These are phyloP conservation scores for Colletotrichum somersetense DNA, from an alignment of 2,329 filamentous ascomycete species.

Conservation along the genomic window DNA sequence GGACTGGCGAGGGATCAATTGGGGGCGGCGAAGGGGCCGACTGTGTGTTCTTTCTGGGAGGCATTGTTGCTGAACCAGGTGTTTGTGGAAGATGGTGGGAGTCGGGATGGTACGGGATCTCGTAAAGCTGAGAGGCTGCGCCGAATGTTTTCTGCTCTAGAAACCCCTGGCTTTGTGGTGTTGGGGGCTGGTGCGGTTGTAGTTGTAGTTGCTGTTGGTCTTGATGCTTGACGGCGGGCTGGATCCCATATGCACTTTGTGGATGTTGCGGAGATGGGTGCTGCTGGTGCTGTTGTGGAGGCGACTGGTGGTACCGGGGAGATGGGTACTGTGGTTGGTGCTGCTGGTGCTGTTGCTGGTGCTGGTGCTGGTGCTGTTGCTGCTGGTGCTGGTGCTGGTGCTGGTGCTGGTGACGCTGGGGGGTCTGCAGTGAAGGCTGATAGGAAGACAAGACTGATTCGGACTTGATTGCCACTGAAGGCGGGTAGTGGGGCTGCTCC, in stretches of 20 bases:
- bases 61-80: slow-evolving; percentile 49
- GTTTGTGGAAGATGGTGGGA: slow-evolving; percentile 41
- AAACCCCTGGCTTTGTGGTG: slow-evolving; percentile 34
- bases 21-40: slow-evolving; percentile 54
- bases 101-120: slow-evolving; percentile 32
- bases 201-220: slow-evolving; percentile 6
- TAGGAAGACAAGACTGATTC: slow-evolving; percentile 32
- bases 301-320: slow-evolving; percentile 43
- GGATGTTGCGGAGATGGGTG: slow-evolving; percentile 43
- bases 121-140: slow-evolving; percentile 32
- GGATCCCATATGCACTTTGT: slow-evolving; percentile 35
- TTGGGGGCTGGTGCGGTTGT: slow-evolving; percentile 29
- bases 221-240: slow-evolving; percentile 28
- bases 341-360: slow-evolving; percentile 49
- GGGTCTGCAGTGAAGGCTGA: slow-evolving; percentile 45
- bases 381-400: slow-evolving; percentile 48
- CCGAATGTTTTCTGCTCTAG: slow-evolving; percentile 28
- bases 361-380: slow-evolving; percentile 50
- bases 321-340: slow-evolving; percentile 44
- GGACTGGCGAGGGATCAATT: slow-evolving; percentile 78
- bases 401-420: slow-evolving; percentile 50
- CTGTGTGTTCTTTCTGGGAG: slow-evolving; percentile 55
- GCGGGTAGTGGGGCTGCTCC: slow-evolving; percentile 40
- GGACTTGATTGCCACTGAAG: slow-evolving; percentile 41
- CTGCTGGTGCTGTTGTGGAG: slow-evolving; percentile 45